Conservation (phyloP, 1,284 basidiomycete genomes). For the Rugosomyces carneus region DNA sequence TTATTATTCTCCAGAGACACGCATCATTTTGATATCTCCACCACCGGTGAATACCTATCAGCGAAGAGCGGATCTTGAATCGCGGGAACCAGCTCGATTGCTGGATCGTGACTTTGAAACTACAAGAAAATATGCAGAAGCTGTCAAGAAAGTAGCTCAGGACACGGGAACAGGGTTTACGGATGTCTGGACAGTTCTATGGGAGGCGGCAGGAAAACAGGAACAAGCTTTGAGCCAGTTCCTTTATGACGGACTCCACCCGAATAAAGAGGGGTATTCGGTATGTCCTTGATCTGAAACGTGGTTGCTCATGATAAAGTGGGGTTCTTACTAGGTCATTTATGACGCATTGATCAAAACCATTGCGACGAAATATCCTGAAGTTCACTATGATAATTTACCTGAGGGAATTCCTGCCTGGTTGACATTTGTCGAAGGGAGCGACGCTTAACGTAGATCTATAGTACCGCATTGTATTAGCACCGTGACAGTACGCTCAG, state of each 20-base stretch:
- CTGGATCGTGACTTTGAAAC: conserved; percentile 56
- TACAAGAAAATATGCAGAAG: conserved; percentile 65
- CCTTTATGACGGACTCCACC: conserved; percentile 71
- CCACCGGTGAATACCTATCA: conserved; percentile 73
- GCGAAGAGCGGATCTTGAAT: conserved; percentile 40
- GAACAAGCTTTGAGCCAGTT: conserved; percentile 45
- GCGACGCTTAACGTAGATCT: not conserved
- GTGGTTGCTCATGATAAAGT: not conserved
- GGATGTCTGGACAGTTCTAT: conserved; percentile 67
- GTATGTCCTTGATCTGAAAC: conserved; percentile 32
- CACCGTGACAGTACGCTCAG: no score
- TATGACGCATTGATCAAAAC: conserved; percentile 56
- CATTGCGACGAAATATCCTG: conserved; percentile 55
- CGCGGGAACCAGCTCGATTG: conserved; percentile 37
- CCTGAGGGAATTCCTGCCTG: conserved; percentile 48
- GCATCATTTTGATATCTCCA: conserved; percentile 76
- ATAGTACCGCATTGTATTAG: no score
- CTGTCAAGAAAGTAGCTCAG: conserved; percentile 54
- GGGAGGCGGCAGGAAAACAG: conserved; percentile 56
- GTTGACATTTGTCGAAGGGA: conserved; percentile 7
- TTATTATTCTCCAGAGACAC: conserved; percentile 69
- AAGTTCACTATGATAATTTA: conserved; percentile 62
- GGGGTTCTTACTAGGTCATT: conserved; percentile 42
- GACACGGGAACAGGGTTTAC: conserved; percentile 53
- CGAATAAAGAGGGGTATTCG: conserved; percentile 66